These are phyloP conservation scores for Candida taoyuanica DNA, from an alignment of 805 yeast species.

Conservation along the genomic window DNA sequence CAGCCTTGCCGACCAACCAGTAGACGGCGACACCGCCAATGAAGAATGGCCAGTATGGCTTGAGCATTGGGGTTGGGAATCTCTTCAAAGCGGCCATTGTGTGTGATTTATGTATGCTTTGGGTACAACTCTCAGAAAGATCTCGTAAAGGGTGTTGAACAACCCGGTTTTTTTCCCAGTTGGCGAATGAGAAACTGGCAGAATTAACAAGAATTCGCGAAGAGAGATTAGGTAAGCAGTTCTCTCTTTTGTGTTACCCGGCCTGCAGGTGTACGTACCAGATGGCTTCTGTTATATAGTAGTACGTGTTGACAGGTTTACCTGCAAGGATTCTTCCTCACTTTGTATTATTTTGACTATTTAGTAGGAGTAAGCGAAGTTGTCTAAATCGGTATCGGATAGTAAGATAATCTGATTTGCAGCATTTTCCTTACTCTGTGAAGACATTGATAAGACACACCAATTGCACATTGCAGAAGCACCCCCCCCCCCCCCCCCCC, in stretches of 20 bases:
- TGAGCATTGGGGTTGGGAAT: slow-evolving; percentile 43
- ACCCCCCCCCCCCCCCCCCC: no score
- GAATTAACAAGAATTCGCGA: no score
- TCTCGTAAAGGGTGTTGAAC: slow-evolving; percentile 2
- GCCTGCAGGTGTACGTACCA: background rate
- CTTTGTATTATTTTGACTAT: no score
- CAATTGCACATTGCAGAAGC: no score
- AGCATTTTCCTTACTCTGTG: background rate
- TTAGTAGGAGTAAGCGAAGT: no score
- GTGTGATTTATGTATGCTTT: background rate
- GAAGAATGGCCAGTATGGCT: slow-evolving; percentile 86
- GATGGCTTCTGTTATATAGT: no score
- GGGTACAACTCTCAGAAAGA: background rate
- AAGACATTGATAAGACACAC: no score
- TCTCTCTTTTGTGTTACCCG: background rate
- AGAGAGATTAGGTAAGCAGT: background rate
- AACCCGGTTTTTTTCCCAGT: slow-evolving; percentile 1
- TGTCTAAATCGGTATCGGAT: no score
- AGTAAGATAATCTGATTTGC: background rate
- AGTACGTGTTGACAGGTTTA: no score
- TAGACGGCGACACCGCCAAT: slow-evolving; percentile 76
- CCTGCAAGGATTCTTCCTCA: no score
- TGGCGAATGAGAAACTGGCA: slow-evolving; percentile 12
- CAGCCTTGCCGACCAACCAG: slow-evolving; percentile 65
- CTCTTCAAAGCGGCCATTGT: slow-evolving; percentile 35